A percentile compares a stretch with the other conserved stretches of the same genome.
Conservation (phyloP, 73 alveolate genomes). For the Stentor roeselii region DNA sequence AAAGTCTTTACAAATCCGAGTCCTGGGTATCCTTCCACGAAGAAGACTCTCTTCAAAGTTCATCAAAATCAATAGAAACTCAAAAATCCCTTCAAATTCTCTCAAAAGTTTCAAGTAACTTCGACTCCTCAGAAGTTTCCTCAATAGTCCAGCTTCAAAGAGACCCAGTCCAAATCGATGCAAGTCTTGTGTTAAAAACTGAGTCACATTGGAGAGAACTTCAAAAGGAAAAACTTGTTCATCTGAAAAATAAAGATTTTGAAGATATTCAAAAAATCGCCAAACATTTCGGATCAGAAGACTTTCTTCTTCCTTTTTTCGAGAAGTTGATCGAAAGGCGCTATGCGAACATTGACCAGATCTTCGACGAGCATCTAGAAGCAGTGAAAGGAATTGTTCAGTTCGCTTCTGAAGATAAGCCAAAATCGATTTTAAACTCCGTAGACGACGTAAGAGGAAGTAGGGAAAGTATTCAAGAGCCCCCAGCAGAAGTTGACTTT, state of each 20-base stretch:
- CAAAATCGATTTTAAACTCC: not conserved
- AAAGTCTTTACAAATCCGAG: not conserved
- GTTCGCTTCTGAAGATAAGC: not conserved
- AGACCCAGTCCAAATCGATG: not conserved
- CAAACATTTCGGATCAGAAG: not conserved
- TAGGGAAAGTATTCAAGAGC: no score
- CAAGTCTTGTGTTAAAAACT: not conserved
- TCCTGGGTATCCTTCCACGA: not conserved
- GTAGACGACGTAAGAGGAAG: not conserved
- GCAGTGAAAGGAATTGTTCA: not conserved
- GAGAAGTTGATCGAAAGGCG: not conserved
- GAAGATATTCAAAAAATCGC: slow-evolving; percentile 6
- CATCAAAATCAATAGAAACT: not conserved
- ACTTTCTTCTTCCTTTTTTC: not conserved
- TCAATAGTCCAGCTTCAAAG: not conserved
- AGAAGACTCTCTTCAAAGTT: no score
- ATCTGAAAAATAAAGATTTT: slow-evolving; percentile 3
- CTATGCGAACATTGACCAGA: not conserved
- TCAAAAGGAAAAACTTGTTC: not conserved
- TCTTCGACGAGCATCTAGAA: slow-evolving; percentile 15
- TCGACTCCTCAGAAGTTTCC: not conserved
- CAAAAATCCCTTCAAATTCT: not conserved
- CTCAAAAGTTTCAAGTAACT: not conserved
- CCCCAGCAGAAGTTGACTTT: no score
- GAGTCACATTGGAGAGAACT: slow-evolving; percentile 5